A percentile compares a stretch with the other conserved stretches of the same genome.
These are phyloP conservation scores for Pleurostoma richardsiae DNA, from an alignment of 2,329 filamentous ascomycete genomes.

Conservation along the genomic window DNA sequence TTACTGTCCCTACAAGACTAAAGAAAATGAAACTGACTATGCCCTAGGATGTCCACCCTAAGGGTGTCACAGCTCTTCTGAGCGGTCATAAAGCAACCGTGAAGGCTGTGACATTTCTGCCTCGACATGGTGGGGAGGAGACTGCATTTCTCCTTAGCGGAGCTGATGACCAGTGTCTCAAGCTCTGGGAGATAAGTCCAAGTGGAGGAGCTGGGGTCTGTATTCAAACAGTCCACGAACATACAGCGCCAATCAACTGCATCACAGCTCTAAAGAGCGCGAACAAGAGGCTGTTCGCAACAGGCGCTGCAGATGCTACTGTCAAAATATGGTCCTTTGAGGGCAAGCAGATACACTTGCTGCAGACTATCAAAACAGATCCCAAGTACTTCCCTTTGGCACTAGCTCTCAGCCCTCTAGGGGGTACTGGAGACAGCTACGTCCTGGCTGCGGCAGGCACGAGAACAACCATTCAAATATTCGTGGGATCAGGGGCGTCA, in stretches of 20 bases:
- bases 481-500: conserved; percentile 39
- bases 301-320: conserved; percentile 76
- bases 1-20: too few relatives aligned
- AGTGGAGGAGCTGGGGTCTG: conserved; percentile 26
- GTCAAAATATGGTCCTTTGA: conserved; percentile 65
- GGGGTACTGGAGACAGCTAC: conserved; percentile 43
- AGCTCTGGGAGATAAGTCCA: conserved; percentile 57
- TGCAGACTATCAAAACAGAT: conserved; percentile 67
- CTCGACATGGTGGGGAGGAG: conserved; percentile 35
- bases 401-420: conserved; percentile 62
- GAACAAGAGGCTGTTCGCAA: conserved; percentile 52
- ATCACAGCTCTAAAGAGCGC: conserved; percentile 39
- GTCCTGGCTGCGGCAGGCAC: conserved; percentile 85
- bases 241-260: conserved; percentile 72
- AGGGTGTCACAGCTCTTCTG: conserved; percentile 63
- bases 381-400: conserved; percentile 81
- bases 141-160: conserved; percentile 67
- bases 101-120: conserved; percentile 78
- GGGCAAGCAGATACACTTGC: conserved; percentile 39
- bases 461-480: conserved; percentile 75
- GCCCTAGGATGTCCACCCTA: conserved; percentile 26
- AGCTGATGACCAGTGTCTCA: conserved; percentile 72
- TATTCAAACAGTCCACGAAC: conserved; percentile 56
- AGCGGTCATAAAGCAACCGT: conserved; percentile 74
- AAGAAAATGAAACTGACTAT: neutral